These are phyloP conservation scores for Astrocystis sublimbata DNA, from an alignment of 495 filamentous ascomycete genomes.

Conservation along the genomic window DNA sequence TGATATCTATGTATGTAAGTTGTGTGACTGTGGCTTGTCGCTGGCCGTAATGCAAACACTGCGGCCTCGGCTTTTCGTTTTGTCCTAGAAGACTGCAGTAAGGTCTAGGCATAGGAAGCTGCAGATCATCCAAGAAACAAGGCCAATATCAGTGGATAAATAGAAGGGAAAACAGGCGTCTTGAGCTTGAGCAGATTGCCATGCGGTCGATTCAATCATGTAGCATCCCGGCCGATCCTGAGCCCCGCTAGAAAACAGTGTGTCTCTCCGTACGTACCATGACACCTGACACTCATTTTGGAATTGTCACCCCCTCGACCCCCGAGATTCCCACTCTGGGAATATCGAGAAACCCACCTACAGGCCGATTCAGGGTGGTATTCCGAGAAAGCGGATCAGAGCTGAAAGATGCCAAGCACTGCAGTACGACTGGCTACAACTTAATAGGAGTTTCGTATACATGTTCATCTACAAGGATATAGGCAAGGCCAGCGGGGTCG, in stretches of 20 bases:
- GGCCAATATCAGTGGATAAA: neutral
- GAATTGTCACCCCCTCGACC: no score
- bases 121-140: neutral
- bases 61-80: no score
- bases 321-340: neutral
- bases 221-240: neutral
- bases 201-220: slow-evolving; percentile 11
- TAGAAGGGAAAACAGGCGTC: neutral
- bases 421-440: neutral
- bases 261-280: no score
- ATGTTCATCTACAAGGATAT: no score
- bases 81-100: no score
- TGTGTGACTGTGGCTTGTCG: no score
- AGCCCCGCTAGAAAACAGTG: neutral
- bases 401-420: slow-evolving; percentile 17
- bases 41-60: no score
- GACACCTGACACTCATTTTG: no score
- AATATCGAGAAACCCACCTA: neutral
- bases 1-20: no score
- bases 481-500: neutral
- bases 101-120: neutral
- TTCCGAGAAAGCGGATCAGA: neutral
- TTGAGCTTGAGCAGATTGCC: slow-evolving; percentile 9
- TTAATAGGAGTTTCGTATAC: neutral
- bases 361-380: neutral